Evolutionary conservation across 805 yeast genomes (phyloP), one percentile per base, ranked within the genome.

Genomic region (Pichia occidentalis): DNA sequence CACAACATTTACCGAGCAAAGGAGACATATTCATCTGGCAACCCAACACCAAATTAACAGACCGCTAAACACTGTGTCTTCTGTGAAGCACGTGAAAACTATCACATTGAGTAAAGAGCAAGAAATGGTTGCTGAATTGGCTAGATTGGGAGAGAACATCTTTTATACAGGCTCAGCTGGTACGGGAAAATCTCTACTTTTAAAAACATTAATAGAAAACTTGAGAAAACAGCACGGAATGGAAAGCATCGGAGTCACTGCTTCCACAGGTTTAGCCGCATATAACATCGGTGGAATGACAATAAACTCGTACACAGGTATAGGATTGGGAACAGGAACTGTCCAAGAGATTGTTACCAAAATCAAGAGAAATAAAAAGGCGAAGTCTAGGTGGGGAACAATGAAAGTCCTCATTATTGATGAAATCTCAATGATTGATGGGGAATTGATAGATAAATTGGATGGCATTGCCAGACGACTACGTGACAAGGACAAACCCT

Each of bases 151-250:
- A 0, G 62, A 66, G 13, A 85, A 80, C 42, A 61, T 92, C 3
- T 92, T 92, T 54, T 92, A 85, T 56, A 92, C 98, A 0, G 98
- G 98, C 35, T 86, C 97, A 24, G 98, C 98, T 0, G 98, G 98
- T 52, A 92, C 98, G 0, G 98, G 98, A 54, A 92, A 92, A 56
- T 90, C 98, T 1, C 81, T 92, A 4, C 64, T 92, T n/a, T 63
- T 92, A 35, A 70, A 72, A 44, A 67, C 75, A 9, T 65, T 84
- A 25, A 82, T 84, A 38, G 71, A 73, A 49, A 59, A 67, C 0
- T 54, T 84, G 38, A 67, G 61, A 44, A 43, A 47, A 1, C 68
- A 66, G 42, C 68, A 75, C 53, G 67, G 70, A 0, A 45, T 46
- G 0, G 75, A 71, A 2, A 54, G 63, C 11, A 85, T 84, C 4